These are phyloP conservation scores for Chalciporus sp. DNA, from an alignment of 1,284 basidiomycete species.

Conservation along the genomic window DNA sequence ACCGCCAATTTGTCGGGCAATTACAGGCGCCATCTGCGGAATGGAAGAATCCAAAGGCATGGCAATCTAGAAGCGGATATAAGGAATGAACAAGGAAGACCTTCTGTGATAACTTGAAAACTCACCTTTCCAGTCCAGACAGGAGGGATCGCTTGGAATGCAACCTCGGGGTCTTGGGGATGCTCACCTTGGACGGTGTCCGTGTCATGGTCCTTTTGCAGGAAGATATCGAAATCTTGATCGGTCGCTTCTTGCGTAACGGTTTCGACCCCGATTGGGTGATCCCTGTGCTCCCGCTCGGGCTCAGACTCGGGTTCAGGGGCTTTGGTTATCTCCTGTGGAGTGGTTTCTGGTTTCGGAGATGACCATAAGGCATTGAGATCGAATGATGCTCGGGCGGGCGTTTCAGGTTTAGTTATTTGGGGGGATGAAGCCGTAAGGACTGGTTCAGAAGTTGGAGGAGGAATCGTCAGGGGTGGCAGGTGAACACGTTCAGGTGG, in stretches of 20 bases:
- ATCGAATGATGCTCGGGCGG: slow-evolving; percentile 58
- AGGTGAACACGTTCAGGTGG: slow-evolving; percentile 23
- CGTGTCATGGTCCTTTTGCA: slow-evolving; percentile 57
- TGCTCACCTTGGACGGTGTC: slow-evolving; percentile 19
- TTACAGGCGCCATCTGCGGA: slow-evolving; percentile 64
- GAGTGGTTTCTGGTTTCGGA: slow-evolving; percentile 37
- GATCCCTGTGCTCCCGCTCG: slow-evolving; percentile 29
- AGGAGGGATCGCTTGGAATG: slow-evolving; percentile 53
- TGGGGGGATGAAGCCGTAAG: slow-evolving; percentile 25
- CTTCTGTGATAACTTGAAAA: neutral
- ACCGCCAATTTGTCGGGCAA: slow-evolving; percentile 74
- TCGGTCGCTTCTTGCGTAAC: slow-evolving; percentile 57
- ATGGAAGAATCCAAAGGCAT: slow-evolving; percentile 77
- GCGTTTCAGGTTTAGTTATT: slow-evolving; percentile 44
- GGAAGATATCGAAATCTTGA: slow-evolving; percentile 81
- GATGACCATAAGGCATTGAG: slow-evolving; percentile 70
- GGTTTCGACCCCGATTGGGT: slow-evolving; percentile 47
- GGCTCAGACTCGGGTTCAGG: slow-evolving; percentile 21
- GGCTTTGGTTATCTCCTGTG: slow-evolving; percentile 21
- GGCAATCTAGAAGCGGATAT: slow-evolving; percentile 50
- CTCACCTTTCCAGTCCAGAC: slow-evolving; percentile 77
- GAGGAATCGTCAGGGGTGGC: slow-evolving; percentile 10
- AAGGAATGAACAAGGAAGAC: slow-evolving; percentile 16
- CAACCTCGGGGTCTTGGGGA: slow-evolving; percentile 37
- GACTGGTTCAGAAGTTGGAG: slow-evolving; percentile 13